Evolutionary conservation across 2,329 filamentous ascomycete genomes (phyloP), one percentile per base, ranked within the genome.

Genomic region (Penicillium corylophilum): DNA sequence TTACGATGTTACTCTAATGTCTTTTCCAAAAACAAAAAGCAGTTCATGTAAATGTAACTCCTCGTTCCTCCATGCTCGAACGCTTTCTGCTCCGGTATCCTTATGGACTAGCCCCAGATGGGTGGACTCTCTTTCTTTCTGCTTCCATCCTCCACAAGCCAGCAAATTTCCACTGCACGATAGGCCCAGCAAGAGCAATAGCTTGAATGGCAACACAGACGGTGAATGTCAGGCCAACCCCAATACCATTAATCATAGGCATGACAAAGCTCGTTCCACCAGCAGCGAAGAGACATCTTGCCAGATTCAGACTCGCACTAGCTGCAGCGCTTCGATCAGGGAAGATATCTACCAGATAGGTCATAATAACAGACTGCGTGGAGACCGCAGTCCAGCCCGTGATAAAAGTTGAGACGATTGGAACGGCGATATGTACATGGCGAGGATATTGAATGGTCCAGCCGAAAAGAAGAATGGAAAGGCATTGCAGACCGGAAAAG

Each of bases 301-400:
- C 76, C 2, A 83, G 69, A 54, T 83, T 83, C 22, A 82, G 60
- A 40, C 76, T 78, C 0, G 81, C 81, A 40, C 73, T 81, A 0
- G 80, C 80, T 0, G 77, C 76, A 0, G 80, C 80, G 50, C 77
- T 78, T 9, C 68, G 66, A 12, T 75, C 73, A 0, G 75, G 73
- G 52, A 79, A 83, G 0, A 82, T 64, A 56, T 84, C 81, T 3
- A 82, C 74, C 0, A 82, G 68, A 50, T 80, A 82, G 0, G 80
- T 82, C 65, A 74, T 78, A 26, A 80, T 70, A 1, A 77, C 60
- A 1, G 74, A 77, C 35, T 80, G 74, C 3, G 72, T 78, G 0
- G 79, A 79, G 5, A 80, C 71, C 0, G 74, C 74, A 0, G 79
- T 73, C 79, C 78, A 81, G 4, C 80, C 79, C 0, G 76, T 77